Conservation (phyloP, 2,329 filamentous ascomycete species). For the Pseudogymnoascus sp. region DNA sequence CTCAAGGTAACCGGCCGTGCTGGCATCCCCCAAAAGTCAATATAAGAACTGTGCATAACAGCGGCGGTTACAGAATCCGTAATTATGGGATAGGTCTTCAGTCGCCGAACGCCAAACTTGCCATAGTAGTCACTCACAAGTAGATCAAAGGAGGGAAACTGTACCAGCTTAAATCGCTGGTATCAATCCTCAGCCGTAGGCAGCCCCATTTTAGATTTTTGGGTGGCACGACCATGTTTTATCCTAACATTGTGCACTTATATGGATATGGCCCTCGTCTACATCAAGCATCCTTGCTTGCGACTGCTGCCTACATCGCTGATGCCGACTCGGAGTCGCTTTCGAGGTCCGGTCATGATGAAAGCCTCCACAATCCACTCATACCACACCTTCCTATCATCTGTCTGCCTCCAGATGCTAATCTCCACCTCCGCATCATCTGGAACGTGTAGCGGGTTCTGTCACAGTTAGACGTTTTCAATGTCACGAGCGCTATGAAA, state of each 20-base stretch:
- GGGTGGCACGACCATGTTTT: not conserved
- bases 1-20: not conserved
- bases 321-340: conserved; percentile 55
- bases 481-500: conserved; percentile 9
- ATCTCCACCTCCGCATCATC: conserved; percentile 78
- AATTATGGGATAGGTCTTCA: not conserved
- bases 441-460: conserved; percentile 81
- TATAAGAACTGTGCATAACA: not conserved
- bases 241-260: not conserved
- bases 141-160: not conserved
- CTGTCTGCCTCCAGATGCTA: conserved; percentile 93
- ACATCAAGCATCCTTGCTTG: conserved; percentile 66
- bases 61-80: not conserved
- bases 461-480: conserved; percentile 15
- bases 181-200: not conserved
- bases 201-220: not conserved
- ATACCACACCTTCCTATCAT: conserved; percentile 96
- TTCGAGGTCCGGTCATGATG: conserved; percentile 50
- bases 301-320: conserved; percentile 62
- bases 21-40: not conserved
- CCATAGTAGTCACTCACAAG: not conserved
- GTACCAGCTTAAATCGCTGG: not conserved
- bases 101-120: not conserved
- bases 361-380: conserved; percentile 94
- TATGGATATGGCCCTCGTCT: not conserved